phyloP scores from a whole-genome alignment of 495 filamentous ascomycete species.

The Xylaria intraflava region DNA sequence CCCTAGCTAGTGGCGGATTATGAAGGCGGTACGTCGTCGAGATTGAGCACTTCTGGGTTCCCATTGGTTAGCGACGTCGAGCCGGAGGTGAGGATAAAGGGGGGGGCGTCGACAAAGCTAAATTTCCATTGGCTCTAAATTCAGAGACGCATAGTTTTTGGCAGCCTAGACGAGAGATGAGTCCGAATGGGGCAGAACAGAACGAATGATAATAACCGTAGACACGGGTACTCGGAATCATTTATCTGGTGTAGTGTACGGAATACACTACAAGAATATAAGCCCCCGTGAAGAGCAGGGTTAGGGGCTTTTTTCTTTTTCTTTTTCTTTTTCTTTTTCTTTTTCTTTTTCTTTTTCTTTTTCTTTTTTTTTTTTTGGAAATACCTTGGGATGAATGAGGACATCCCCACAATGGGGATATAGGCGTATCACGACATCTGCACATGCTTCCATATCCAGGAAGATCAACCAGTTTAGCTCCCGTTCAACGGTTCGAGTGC shows the following conservation, averaged over 20 bases:
- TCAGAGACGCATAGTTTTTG: constrained; percentile 11
- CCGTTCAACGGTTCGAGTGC: neutral
- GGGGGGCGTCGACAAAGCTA: constrained; percentile 12
- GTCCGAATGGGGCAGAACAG: constrained; percentile 10
- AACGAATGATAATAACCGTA: neutral
- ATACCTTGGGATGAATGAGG: neutral
- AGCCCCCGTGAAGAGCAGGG: neutral
- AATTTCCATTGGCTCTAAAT: constrained; percentile 29
- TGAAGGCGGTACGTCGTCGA: constrained; percentile 26
- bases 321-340: too few species aligned
- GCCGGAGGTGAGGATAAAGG: constrained; percentile 19
- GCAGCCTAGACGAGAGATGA: constrained; percentile 17
- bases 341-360: too few species aligned
- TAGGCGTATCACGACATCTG: neutral
- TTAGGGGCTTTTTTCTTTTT: neutral
- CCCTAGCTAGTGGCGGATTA: constrained; percentile 29
- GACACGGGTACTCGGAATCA: neutral
- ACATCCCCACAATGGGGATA: neutral
- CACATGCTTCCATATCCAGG: neutral
- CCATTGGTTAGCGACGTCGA: constrained; percentile 16
- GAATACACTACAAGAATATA: too few species aligned
- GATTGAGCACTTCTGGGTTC: constrained; percentile 14
- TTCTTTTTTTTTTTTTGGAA: too few species aligned
- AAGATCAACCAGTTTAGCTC: constrained; percentile 2
- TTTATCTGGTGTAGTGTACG: too few species aligned